These are phyloP conservation scores for Isabelozyma gotoi DNA, from an alignment of 805 yeast genomes.

Conservation along the genomic window DNA sequence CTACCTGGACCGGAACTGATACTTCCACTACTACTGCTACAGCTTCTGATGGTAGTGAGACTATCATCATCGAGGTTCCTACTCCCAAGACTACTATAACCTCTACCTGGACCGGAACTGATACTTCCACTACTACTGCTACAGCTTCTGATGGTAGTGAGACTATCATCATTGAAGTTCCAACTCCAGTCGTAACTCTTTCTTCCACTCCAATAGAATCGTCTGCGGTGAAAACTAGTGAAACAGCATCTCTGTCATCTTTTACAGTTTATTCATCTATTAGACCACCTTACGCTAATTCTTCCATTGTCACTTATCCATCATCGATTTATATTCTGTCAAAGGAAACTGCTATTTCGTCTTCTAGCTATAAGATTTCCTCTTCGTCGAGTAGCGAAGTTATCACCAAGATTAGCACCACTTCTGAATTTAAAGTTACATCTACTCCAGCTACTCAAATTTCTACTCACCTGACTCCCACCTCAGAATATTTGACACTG, in stretches of 20 bases:
- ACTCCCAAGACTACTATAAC: conserved; percentile 1
- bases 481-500: too few species aligned
- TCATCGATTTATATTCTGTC: not conserved
- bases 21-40: conserved; percentile 5
- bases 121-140: not conserved
- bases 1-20: conserved; percentile 8
- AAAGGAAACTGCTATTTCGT: not conserved
- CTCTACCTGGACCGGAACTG: conserved; percentile 3
- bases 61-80: conserved; percentile 7
- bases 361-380: too few species aligned
- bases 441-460: too few species aligned
- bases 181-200: conserved; percentile 2
- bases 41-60: conserved; percentile 3
- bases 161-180: conserved; percentile 13
- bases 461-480: too few species aligned
- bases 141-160: conserved; percentile 5
- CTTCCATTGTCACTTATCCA: not conserved
- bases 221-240: not conserved
- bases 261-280: not conserved
- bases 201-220: not conserved
- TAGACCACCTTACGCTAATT: not conserved
- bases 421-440: too few species aligned
- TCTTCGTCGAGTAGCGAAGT: too few species aligned
- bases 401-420: too few species aligned
- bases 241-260: too few species aligned